These are phyloP conservation scores for Osmanthus fragrans DNA, from an alignment of 257 asterid species.

Conservation along the genomic window DNA sequence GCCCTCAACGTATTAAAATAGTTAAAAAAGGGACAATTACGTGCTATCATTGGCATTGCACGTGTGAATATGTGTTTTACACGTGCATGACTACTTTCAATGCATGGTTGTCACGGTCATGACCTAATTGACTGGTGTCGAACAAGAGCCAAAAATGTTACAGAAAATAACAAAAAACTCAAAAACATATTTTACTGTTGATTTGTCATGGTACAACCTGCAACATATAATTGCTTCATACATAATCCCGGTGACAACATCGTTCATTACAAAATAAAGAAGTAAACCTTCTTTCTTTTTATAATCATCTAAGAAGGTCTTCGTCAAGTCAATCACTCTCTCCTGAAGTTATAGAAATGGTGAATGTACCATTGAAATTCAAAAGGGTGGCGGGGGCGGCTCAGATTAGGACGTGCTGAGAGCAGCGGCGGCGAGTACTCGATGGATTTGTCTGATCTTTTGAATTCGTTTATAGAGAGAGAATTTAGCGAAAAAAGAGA, in stretches of 20 bases:
- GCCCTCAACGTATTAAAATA: not conserved
- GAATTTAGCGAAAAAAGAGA: conserved; percentile 25
- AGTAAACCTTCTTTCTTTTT: not conserved
- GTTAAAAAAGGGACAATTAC: not conserved
- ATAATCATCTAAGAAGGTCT: not conserved
- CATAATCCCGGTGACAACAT: not conserved
- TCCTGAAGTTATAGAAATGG: conserved; percentile 35
- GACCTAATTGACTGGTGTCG: not conserved
- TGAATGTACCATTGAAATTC: conserved; percentile 50
- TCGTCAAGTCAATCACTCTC: conserved; percentile 21
- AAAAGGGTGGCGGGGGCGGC: conserved; percentile 61
- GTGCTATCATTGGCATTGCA: not conserved
- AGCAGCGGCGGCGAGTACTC: conserved; percentile 93
- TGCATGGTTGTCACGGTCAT: not conserved
- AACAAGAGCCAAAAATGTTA: not conserved
- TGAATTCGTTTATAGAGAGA: conserved; percentile 66
- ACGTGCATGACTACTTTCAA: not conserved
- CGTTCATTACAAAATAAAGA: not conserved
- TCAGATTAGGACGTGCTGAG: conserved; percentile 39
- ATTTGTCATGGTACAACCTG: not conserved
- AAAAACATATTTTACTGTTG: too few relatives aligned
- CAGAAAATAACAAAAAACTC: not conserved
- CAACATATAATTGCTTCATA: conserved; percentile 40
- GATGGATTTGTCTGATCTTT: conserved; percentile 58
- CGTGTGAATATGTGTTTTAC: not conserved